Evolutionary conservation across 306 rosid species (phyloP), one percentile per base, ranked within the genome.

Genomic region (Alnus glutinosa): DNA sequence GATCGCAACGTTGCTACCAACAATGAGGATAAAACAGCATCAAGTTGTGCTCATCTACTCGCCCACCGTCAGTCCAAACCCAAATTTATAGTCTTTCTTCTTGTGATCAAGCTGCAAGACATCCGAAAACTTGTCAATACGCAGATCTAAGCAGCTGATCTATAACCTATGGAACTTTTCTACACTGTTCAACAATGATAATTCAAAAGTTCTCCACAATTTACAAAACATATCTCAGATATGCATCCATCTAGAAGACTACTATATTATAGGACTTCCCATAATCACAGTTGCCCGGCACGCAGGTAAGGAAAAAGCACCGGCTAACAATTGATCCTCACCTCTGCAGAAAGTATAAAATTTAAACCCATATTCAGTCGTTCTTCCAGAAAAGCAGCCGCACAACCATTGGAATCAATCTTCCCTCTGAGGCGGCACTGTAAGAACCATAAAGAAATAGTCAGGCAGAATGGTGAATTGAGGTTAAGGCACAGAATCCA

Each of bases 61-160:
- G 68, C 99, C 99, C 58, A 96, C 98, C 14, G 97, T 93, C 93
- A 96, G 86, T 78, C 99, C 99, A 82, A 96, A 96, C 62, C 99
- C 99, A 74, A 96, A 96, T 83, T 93, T 96, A 93, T 93, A 96
- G 88, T 96, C 99, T 77, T 93, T 96, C 94, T 90, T 96, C 85
- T 34, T 84, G 87, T 96, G 99, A 81, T 96, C 99, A 74, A 96
- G 89, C 99, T 95, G 98, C 94, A 83, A 74, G 44, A 34, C 59
- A 73, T 18, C 70, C 28, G 79, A 71, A 71, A 39, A 71, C 63
- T 71, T 46, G 82, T 85, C 80, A 14, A 34, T 32, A 14, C 34
- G 70, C 8, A 34, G 18, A 34, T 11, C 11, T 8, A 57, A 1
- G 63, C 11, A 4, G 30, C 5, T 57, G 32, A 14, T 63, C 70